Evolutionary conservation across 805 yeast genomes (phyloP), one percentile per base, ranked within the genome.

Genomic region (Yarrowia sp.): DNA sequence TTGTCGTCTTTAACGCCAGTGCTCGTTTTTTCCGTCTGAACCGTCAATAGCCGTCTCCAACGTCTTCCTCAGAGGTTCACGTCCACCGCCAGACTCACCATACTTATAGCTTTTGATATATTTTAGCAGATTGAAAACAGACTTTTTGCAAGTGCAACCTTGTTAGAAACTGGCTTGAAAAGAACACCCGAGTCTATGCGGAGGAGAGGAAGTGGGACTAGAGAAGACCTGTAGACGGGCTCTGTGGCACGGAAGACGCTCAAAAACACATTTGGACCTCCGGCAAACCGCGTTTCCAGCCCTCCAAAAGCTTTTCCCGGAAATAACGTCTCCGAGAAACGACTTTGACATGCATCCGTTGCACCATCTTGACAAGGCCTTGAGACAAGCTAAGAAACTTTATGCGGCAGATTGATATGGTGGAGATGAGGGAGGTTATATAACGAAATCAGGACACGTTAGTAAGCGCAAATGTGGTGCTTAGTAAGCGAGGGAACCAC

Each of bases 41-140:
- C 38, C 10, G 38, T 12, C 38, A 36, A 9, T 36, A 36, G 10
- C 38, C 38, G 34, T 24, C 55, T 34, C 36, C 10, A 9, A 5
- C 30, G 30, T 24, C 10, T 14, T 17, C 43, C 14, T 38, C 43
- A 13, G 30, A 5, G 30, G 6, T 7, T 5, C 30, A 24, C 30
- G 30, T 24, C 30, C 30, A 24, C 6, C 30, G 30, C 30, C 30
- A 24, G 30, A 2, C 30, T n/a, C 30, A 24, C 30, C 9, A 52
- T 52, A 52, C 58, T 52, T 52, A 52, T 52, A 52, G 38, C 43
- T 52, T n/a, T 52, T 6, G 33, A 24, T 52, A 52, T 9, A 52
- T 52, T 52, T 52, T 52, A 52, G 56, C 56, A 52, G 56, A 52
- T 52, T 30, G 17, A 15, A 52, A 38, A 52, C 38, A 52, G 58